These are phyloP conservation scores for Tricholoma sp. DNA, from an alignment of 768 basidiomycete species.

Conservation along the genomic window DNA sequence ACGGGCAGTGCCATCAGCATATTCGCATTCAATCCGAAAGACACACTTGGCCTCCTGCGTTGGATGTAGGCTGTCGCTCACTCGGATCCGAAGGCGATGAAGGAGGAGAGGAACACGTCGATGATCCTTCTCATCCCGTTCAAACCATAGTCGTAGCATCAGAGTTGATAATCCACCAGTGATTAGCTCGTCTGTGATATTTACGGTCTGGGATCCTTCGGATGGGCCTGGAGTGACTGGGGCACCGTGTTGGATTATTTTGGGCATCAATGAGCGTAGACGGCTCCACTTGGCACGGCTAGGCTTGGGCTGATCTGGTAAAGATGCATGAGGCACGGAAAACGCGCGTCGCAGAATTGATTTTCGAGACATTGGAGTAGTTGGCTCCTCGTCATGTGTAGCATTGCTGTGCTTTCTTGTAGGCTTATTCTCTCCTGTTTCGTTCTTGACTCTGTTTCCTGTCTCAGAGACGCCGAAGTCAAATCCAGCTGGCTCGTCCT, in stretches of 20 bases:
- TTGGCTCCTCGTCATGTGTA: slow-evolving; percentile 6
- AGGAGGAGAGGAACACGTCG: slow-evolving; percentile 77
- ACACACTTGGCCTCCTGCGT: slow-evolving; percentile 71
- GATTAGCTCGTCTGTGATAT: slow-evolving; percentile 80
- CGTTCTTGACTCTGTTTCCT: slow-evolving; percentile 1
- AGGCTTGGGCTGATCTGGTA: slow-evolving; percentile 17
- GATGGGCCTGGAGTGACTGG: slow-evolving; percentile 36
- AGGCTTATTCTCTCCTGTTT: background rate
- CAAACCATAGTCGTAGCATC: slow-evolving; percentile 80
- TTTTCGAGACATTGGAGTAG: slow-evolving; percentile 2
- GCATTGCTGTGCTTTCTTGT: slow-evolving; percentile 1
- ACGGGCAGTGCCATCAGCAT: slow-evolving; percentile 85
- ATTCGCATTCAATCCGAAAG: slow-evolving; percentile 93
- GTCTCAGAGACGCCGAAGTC: slow-evolving; percentile 17
- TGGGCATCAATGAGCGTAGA: slow-evolving; percentile 62
- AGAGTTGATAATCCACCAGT: slow-evolving; percentile 74
- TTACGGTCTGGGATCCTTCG: slow-evolving; percentile 52
- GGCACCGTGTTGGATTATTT: slow-evolving; percentile 33
- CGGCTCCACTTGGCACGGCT: slow-evolving; percentile 52
- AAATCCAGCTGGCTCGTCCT: slow-evolving; percentile 37
- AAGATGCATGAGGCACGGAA: slow-evolving; percentile 25
- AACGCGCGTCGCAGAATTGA: slow-evolving; percentile 24
- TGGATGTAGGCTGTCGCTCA: slow-evolving; percentile 84
- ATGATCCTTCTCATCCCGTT: slow-evolving; percentile 80
- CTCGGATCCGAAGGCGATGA: slow-evolving; percentile 76